phyloP scores from a whole-genome alignment of 257 asterid genomes.

The Nicotiana knightiana region DNA sequence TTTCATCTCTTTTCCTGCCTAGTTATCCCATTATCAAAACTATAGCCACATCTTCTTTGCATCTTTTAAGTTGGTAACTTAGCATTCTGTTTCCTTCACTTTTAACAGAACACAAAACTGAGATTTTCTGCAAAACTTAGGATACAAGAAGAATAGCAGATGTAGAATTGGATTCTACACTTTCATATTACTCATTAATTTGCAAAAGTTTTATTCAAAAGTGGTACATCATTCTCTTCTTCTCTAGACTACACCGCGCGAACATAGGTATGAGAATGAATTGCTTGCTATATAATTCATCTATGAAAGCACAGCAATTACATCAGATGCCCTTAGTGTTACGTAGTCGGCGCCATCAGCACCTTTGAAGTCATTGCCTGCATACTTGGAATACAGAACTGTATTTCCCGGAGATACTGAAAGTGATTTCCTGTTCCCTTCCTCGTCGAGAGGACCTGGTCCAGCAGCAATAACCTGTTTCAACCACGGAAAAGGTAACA shows the following conservation, averaged over 20 bases:
- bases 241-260: not conserved
- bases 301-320: conserved; percentile 78
- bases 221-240: not conserved
- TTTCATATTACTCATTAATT: not conserved
- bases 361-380: conserved; percentile 88
- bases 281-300: not conserved
- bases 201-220: not conserved
- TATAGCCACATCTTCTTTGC: no score
- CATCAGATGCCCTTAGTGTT: conserved; percentile 72
- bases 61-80: no score
- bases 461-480: conserved; percentile 78
- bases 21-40: no score
- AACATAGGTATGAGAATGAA: not conserved
- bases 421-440: conserved; percentile 71
- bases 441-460: conserved; percentile 78
- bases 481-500: not conserved
- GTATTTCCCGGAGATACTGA: conserved; percentile 71
- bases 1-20: no score
- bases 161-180: not conserved
- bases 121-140: not conserved
- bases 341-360: conserved; percentile 65
- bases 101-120: not conserved
- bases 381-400: conserved; percentile 79
- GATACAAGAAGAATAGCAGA: not conserved
- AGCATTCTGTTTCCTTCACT: not conserved